These are phyloP conservation scores for Cladosporium sp. DNA, from an alignment of 2,329 filamentous ascomycete genomes.

Conservation along the genomic window DNA sequence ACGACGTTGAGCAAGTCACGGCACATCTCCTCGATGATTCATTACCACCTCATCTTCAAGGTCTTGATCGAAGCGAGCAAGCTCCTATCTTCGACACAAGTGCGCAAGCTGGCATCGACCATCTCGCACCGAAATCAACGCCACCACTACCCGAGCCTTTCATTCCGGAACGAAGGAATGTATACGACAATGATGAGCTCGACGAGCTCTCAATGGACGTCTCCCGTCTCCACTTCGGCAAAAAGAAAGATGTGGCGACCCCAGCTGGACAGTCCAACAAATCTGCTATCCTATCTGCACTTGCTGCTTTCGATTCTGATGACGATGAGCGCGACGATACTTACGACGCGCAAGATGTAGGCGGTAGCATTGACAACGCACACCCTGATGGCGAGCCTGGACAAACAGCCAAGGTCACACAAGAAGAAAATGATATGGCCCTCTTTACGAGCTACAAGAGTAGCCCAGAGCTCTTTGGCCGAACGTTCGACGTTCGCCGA, in stretches of 20 bases:
- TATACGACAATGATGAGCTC: constrained; percentile 77
- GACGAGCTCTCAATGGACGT: constrained; percentile 65
- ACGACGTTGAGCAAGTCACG: constrained; percentile 74
- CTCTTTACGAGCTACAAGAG: constrained; percentile 70
- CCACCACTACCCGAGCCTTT: constrained; percentile 36
- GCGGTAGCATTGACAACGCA: constrained; percentile 72
- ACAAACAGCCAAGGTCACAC: constrained; percentile 32
- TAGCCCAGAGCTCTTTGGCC: constrained; percentile 62
- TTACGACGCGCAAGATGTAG: constrained; percentile 88
- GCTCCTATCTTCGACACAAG: constrained; percentile 43
- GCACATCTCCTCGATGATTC: constrained; percentile 76
- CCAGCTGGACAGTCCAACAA: constrained; percentile 62
- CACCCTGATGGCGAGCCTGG: constrained; percentile 50
- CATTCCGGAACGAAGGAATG: constrained; percentile 61
- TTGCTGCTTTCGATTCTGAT: constrained; percentile 85
- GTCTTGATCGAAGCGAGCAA: constrained; percentile 60
- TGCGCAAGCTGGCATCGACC: constrained; percentile 25
- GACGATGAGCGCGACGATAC: constrained; percentile 97
- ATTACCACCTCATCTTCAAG: constrained; percentile 64
- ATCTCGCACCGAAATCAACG: constrained; percentile 57
- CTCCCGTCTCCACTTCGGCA: constrained; percentile 73
- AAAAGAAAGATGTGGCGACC: constrained; percentile 46
- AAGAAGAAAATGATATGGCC: constrained; percentile 58
- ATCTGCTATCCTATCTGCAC: constrained; percentile 80
- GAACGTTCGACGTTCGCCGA: constrained; percentile 67